These are phyloP conservation scores for Trebouxia gelatinosa DNA, from an alignment of 163 green algal genomes.

Conservation along the genomic window DNA sequence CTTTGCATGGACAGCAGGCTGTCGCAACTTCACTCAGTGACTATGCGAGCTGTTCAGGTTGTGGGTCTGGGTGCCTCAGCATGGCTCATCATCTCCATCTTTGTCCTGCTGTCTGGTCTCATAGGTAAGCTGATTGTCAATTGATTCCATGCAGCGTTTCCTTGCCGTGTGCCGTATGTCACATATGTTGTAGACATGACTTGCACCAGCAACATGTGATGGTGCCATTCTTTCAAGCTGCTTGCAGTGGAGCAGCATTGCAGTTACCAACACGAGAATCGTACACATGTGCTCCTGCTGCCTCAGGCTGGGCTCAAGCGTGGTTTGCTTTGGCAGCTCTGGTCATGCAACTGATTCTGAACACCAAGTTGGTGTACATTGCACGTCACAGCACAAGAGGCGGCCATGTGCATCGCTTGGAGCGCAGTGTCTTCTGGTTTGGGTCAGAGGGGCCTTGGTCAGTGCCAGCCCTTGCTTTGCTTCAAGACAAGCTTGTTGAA, in stretches of 20 bases:
- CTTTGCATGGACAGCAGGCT: no score
- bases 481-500: no score
- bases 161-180: no score
- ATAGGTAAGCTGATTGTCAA: constrained; percentile 28
- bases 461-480: not conserved
- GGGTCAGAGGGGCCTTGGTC: constrained; percentile 25
- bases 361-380: constrained; percentile 44
- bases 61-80: constrained; percentile 45
- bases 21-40: no score
- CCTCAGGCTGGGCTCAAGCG: constrained; percentile 3
- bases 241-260: no score
- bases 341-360: constrained; percentile 27
- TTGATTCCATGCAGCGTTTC: not conserved
- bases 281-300: no score
- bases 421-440: constrained; percentile 48
- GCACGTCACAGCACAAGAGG: constrained; percentile 1
- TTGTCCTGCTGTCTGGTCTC: constrained; percentile 40
- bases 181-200: no score
- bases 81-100: constrained; percentile 48
- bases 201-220: no score
- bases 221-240: no score
- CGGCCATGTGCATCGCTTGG: constrained; percentile 34
- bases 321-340: constrained; percentile 4
- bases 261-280: no score
- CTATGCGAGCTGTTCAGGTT: constrained; percentile 7